Evolutionary conservation across 371 early-diverging fungal genomes (phyloP), one percentile per base, ranked within the genome.

Genomic region (Dichotomocladium elegans): DNA sequence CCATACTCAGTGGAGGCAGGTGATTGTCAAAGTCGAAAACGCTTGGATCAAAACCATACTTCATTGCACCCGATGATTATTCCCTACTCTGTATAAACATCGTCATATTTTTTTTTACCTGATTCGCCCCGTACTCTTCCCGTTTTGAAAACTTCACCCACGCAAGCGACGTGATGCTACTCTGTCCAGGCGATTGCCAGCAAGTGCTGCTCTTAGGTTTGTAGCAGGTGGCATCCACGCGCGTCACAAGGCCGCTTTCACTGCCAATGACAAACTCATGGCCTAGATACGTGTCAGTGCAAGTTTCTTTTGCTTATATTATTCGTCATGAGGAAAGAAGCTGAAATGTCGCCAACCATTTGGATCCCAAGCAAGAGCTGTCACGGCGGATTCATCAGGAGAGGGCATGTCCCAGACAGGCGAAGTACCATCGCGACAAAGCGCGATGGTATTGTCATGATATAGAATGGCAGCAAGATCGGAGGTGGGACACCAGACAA

Each of bases 381-480:
- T 37, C 21, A 51, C 30, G 6, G 15, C 41, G 9, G 41, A 14
- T 4, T 11, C 41, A 21, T 51, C 41, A 14, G 40, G 21, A 27
- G 41, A 29, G n/a, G 41, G 15, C 26, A 51, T 40, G 27, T 25
- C 27, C 51, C 51, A 51, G 9, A 51, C 21, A 10, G 51, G 51
- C 3, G 15, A 40, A 27, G 24, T 24, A 2, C 51, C 51, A 51
- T 41, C 51, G 5, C 51, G 35, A 15, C 40, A 51, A 7, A 51
- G 28, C 17, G 51, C 42, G 24, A 51, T 41, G 25, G 41, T 28
- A 42, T 29, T 30, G 26, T 51, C 51, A 0, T 15, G 10, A 29
- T 17, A 41, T n/a, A 41, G 41, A 41, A 51, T 51, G 40, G 40
- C 51, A 4, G 51, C 51, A 28, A 51, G 41, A 51, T 51, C 51